Conservation (phyloP, 768 basidiomycete genomes). For the Boletus reticulatus region DNA sequence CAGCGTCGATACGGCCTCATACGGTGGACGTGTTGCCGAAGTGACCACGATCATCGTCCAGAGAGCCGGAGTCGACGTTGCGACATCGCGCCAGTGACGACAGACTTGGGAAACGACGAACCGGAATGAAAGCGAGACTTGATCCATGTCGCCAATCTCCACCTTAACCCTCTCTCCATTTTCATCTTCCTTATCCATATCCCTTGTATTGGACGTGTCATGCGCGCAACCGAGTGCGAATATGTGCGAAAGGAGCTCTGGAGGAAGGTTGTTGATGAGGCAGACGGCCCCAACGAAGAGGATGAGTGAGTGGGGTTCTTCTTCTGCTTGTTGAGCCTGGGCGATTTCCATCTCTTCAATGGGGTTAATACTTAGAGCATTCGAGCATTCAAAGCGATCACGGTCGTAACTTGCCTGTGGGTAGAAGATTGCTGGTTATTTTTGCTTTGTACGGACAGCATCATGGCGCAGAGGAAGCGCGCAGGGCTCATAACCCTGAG, state of each 20-base stretch:
- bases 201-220: too few species aligned
- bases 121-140: too few species aligned
- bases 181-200: too few species aligned
- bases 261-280: background rate
- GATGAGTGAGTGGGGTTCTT: background rate
- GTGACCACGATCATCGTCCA: slow-evolving; percentile 46
- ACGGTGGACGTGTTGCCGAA: slow-evolving; percentile 34
- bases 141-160: too few species aligned
- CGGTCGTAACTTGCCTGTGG: too few species aligned
- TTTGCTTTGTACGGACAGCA: slow-evolving; percentile 22
- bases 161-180: too few species aligned
- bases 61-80: slow-evolving; percentile 52
- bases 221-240: background rate
- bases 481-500: slow-evolving; percentile 50
- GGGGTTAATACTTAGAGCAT: too few species aligned
- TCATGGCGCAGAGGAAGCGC: slow-evolving; percentile 49
- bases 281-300: background rate
- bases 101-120: slow-evolving; percentile 34
- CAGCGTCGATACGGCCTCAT: slow-evolving; percentile 42
- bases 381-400: too few species aligned
- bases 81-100: slow-evolving; percentile 53
- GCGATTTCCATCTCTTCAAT: too few species aligned
- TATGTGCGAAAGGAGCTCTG: background rate
- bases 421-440: too few species aligned
- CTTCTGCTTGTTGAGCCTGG: too few species aligned